Evolutionary conservation across 2,329 filamentous ascomycete genomes (phyloP).

Genomic region (Penicillium concentricum): DNA sequence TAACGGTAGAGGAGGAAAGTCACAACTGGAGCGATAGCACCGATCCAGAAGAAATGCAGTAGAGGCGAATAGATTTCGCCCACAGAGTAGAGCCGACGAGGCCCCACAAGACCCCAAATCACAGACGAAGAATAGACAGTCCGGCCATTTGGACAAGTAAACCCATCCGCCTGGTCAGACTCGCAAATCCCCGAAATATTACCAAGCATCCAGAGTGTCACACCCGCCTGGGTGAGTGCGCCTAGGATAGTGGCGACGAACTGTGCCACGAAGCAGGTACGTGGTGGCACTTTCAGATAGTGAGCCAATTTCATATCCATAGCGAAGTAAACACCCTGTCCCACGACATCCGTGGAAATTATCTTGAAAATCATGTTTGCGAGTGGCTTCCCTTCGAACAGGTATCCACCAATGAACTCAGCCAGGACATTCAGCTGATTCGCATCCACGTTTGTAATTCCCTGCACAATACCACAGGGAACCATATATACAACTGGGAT

Average conservation of each 20-base stretch:
- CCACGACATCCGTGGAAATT: constrained; percentile 44
- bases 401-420: constrained; percentile 48
- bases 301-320: constrained; percentile 54
- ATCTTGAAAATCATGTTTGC: constrained; percentile 50
- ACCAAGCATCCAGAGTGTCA: constrained; percentile 40
- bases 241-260: constrained; percentile 50
- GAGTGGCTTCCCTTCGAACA: constrained; percentile 46
- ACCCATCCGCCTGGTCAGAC: constrained; percentile 44
- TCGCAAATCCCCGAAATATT: constrained; percentile 46
- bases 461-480: constrained; percentile 47
- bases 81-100: constrained; percentile 48
- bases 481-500: constrained; percentile 47
- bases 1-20: constrained; percentile 27
- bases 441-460: constrained; percentile 45
- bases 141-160: constrained; percentile 51
- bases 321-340: constrained; percentile 49
- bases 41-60: constrained; percentile 55
- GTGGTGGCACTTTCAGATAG: constrained; percentile 52
- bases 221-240: constrained; percentile 44
- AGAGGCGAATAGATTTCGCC: constrained; percentile 50
- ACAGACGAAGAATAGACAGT: constrained; percentile 51
- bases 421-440: constrained; percentile 47
- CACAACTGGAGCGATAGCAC: constrained; percentile 28
- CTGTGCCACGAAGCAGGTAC: constrained; percentile 51
- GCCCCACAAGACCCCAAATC: constrained; percentile 55